These are phyloP conservation scores for Pharus latifolius DNA, from an alignment of 176 grass and related monocot genomes.

Conservation along the genomic window DNA sequence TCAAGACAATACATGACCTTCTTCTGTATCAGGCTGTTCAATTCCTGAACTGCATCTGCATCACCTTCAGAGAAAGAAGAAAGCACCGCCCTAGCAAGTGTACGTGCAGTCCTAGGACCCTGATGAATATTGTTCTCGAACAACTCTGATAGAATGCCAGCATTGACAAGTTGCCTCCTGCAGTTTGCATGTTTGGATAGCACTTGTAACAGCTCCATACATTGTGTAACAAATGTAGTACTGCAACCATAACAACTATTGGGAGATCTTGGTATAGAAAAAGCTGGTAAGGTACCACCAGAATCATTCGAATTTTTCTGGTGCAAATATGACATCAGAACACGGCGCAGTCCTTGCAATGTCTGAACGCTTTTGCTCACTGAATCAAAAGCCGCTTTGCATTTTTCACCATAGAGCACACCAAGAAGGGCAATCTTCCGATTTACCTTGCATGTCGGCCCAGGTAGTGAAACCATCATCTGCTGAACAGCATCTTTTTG, in stretches of 20 bases:
- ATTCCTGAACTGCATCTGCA: slow-evolving; percentile 69
- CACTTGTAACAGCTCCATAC: slow-evolving; percentile 87
- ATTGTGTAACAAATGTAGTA: slow-evolving; percentile 86
- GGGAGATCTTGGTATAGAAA: slow-evolving; percentile 67
- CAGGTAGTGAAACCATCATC: slow-evolving; percentile 99
- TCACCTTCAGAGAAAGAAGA: slow-evolving; percentile 89
- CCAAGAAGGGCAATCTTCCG: slow-evolving; percentile 94
- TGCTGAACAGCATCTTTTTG: slow-evolving; percentile 98
- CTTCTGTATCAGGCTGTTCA: slow-evolving; percentile 89
- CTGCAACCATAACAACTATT: slow-evolving; percentile 92
- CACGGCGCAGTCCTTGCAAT: slow-evolving; percentile 77
- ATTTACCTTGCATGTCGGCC: slow-evolving; percentile 93
- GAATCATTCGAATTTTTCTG: slow-evolving; percentile 66
- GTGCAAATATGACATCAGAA: slow-evolving; percentile 83
- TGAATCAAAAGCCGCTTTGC: slow-evolving; percentile 97
- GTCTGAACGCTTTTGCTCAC: slow-evolving; percentile 98
- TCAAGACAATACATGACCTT: slow-evolving; percentile 98
- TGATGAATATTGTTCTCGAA: slow-evolving; percentile 99
- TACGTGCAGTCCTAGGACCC: slow-evolving; percentile 62
- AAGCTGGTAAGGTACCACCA: slow-evolving; percentile 28
- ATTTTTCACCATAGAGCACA: slow-evolving; percentile 98
- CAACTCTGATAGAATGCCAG: slow-evolving; percentile 81
- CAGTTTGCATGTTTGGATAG: slow-evolving; percentile 77
- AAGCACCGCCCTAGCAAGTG: slow-evolving; percentile 76
- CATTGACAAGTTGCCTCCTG: slow-evolving; percentile 75